Evolutionary conservation across 2,329 filamentous ascomycete genomes (phyloP).

Genomic region (Pseudovirgaria hyperparasitica): DNA sequence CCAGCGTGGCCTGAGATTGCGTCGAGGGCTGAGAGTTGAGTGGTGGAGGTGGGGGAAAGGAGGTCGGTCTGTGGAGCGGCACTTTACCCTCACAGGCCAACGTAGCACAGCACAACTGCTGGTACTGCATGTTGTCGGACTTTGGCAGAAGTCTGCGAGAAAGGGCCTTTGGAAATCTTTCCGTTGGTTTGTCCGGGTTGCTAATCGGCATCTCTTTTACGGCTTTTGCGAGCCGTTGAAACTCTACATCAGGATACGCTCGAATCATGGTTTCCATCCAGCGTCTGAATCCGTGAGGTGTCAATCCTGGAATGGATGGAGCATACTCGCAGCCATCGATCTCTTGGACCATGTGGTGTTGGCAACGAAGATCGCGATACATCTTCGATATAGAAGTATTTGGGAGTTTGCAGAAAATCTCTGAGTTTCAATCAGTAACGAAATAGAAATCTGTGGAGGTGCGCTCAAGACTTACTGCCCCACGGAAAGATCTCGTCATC

Average conservation of each 20-base stretch:
- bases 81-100: conserved; percentile 38
- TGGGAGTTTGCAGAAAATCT: conserved; percentile 31
- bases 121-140: conserved; percentile 41
- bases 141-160: conserved; percentile 60
- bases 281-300: conserved; percentile 32
- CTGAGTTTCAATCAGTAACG: no score
- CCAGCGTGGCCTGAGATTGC: conserved; percentile 12
- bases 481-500: conserved; percentile 57
- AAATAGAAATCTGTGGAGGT: background rate
- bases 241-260: conserved; percentile 66
- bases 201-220: conserved; percentile 59
- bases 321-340: no score
- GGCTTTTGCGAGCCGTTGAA: conserved; percentile 53
- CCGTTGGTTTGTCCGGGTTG: conserved; percentile 49
- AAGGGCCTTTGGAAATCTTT: conserved; percentile 68
- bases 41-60: conserved; percentile 20
- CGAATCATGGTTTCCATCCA: conserved; percentile 65
- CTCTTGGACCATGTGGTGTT: conserved; percentile 36
- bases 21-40: conserved; percentile 11
- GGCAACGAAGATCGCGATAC: conserved; percentile 34
- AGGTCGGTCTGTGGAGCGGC: conserved; percentile 20
- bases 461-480: conserved; percentile 38
- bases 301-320: conserved; percentile 32
- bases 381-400: conserved; percentile 29
- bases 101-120: conserved; percentile 47